A percentile compares a stretch with the other conserved stretches of the same genome.
Conservation (phyloP, 1,139 yeast species). For the Suhomyces atakaporum region DNA sequence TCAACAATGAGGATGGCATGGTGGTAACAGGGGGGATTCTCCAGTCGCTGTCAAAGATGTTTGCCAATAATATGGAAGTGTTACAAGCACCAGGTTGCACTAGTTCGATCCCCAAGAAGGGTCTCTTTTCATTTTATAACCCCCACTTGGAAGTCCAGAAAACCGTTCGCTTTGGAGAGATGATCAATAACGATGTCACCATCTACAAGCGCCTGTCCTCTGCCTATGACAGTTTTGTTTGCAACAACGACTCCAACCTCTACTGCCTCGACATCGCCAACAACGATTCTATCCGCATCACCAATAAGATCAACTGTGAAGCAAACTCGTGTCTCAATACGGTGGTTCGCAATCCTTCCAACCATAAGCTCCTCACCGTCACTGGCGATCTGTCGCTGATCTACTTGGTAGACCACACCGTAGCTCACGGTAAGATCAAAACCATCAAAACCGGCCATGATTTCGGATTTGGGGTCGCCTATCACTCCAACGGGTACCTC, state of each 20-base stretch:
- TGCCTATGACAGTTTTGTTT: constrained; percentile 59
- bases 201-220: constrained; percentile 43
- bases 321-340: constrained; percentile 44
- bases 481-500: constrained; percentile 67
- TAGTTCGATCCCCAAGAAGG: constrained; percentile 41
- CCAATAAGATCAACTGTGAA: constrained; percentile 38
- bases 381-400: constrained; percentile 46
- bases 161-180: constrained; percentile 68
- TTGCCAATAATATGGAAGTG: constrained; percentile 30
- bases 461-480: constrained; percentile 83
- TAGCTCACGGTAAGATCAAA: constrained; percentile 21
- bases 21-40: constrained; percentile 75
- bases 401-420: constrained; percentile 39
- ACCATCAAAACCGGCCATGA: constrained; percentile 61
- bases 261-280: constrained; percentile 61
- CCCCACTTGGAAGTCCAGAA: constrained; percentile 46
- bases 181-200: constrained; percentile 82
- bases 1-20: constrained; percentile 62
- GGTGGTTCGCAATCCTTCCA: constrained; percentile 35
- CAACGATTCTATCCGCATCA: constrained; percentile 45
- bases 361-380: constrained; percentile 34
- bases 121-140: constrained; percentile 61
- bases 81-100: constrained; percentile 21
- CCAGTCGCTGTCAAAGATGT: constrained; percentile 24
- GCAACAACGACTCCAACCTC: constrained; percentile 78